Evolutionary conservation across 192 early-diverging fungal genomes (phyloP), one percentile per base, ranked within the genome.

Genomic region (Entomortierella beljakovae): DNA sequence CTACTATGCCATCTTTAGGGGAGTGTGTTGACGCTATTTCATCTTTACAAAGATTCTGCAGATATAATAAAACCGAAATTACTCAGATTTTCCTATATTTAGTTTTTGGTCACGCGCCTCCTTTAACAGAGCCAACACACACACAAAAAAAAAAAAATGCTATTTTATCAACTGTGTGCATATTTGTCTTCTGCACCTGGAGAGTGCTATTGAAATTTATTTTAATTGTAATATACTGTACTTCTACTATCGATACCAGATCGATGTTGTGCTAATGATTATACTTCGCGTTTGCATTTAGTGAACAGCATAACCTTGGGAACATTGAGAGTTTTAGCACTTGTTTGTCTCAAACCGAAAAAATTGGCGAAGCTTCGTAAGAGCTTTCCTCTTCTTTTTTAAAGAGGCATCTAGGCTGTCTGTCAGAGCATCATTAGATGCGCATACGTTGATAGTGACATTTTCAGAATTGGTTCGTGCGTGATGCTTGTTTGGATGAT

Each of bases 351-450:
- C 72, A 34, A 76, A 68, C 3, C 72, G 72, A 62, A 76, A 76
- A 46, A 76, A 76, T 28, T 76, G 72, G 40, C 72, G 72, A 2
- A 76, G 65, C 46, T 76, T 76, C 11, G 64, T 76, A 58, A 76
- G 28, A 0, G 72, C 65, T 59, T 76, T 76, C 29, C 72, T 57
- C 60, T 68, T 76, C 64, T 76, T 76, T 40, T 76, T 76, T 22
- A 53, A 67, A 31, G 72, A 68, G 4, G 53, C 52, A 20, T 75
- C 72, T 38, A 67, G 61, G 31, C 63, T 32, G 26, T 76, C 72
- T 32, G 50, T 56, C 1, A 76, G 33, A 1, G 64, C 64, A 31
- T 68, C 72, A 7, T 34, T 68, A 7, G 72, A 76, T 0, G 64
- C 64, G 11, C 59, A 68, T 64, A 76, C 61, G 25, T 32, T 68